phyloP scores from a whole-genome alignment of 1,139 yeast species.

The Pichia sp. region DNA sequence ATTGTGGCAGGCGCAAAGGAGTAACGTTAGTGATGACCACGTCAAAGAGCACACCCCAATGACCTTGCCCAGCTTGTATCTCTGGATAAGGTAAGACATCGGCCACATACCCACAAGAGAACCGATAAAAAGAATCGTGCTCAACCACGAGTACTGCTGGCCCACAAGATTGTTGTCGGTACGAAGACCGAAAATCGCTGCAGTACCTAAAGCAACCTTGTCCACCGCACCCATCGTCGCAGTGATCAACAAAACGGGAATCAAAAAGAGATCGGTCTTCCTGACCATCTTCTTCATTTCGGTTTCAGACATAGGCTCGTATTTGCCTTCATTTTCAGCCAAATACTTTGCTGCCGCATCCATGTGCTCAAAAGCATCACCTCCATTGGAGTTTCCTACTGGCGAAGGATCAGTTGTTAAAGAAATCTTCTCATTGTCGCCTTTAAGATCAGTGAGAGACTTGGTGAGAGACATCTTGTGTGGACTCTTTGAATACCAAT shows the following conservation, averaged over 20 bases:
- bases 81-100: constrained; percentile 33
- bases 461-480: background rate
- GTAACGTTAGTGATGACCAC: constrained; percentile 32
- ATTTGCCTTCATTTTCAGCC: constrained; percentile 27
- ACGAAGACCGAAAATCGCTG: constrained; percentile 42
- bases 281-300: constrained; percentile 24
- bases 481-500: background rate
- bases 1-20: constrained; percentile 9
- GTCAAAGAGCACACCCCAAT: constrained; percentile 25
- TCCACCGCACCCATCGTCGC: constrained; percentile 43
- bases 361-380: constrained; percentile 2
- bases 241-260: constrained; percentile 31
- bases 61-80: constrained; percentile 31
- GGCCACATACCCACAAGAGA: constrained; percentile 44
- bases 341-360: constrained; percentile 8
- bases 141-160: constrained; percentile 46
- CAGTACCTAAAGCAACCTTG: constrained; percentile 40
- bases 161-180: constrained; percentile 37
- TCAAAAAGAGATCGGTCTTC: constrained; percentile 36
- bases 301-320: constrained; percentile 27
- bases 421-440: background rate
- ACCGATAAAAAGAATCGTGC: constrained; percentile 45
- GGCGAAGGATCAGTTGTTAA: background rate
- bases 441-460: constrained; percentile 1
- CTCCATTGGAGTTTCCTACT: background rate